Evolutionary conservation across 441 rosid species (phyloP).

Genomic region (Arabidopsis hybrid): DNA sequence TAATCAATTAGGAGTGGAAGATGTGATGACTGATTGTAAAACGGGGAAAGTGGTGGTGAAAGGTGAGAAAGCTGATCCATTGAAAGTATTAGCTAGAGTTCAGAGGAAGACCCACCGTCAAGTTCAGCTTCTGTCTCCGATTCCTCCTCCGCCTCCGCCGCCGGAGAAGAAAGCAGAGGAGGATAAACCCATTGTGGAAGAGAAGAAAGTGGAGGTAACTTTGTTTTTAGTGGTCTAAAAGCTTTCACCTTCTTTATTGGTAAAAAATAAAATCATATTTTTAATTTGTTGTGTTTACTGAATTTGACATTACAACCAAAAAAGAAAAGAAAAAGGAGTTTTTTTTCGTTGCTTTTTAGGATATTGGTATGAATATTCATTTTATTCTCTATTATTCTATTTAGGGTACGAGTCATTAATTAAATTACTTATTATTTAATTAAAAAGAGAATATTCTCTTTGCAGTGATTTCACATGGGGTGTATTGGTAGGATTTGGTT

Average conservation of each 20-base stretch:
- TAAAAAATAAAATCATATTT: background rate
- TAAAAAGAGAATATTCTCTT: conserved; percentile 36
- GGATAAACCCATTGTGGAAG: conserved; percentile 68
- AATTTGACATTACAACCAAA: conserved; percentile 3
- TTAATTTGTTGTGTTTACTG: background rate
- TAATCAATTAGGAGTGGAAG: conserved; percentile 65
- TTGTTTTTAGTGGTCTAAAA: background rate
- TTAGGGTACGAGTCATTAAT: background rate
- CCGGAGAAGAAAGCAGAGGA: conserved; percentile 64
- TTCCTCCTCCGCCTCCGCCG: conserved; percentile 68
- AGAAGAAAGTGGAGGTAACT: conserved; percentile 79
- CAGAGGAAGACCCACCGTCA: conserved; percentile 74
- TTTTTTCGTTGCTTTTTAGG: conserved; percentile 5
- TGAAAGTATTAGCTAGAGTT: conserved; percentile 67
- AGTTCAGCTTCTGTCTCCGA: conserved; percentile 77
- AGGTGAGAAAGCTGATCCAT: conserved; percentile 84
- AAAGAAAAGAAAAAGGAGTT: background rate
- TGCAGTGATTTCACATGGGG: conserved; percentile 46
- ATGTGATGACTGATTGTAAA: conserved; percentile 73
- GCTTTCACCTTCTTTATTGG: conserved; percentile 1
- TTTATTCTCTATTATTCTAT: background rate
- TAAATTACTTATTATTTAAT: background rate
- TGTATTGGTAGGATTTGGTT: conserved; percentile 36
- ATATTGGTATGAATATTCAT: conserved; percentile 19
- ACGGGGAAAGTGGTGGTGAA: conserved; percentile 71